phyloP scores from a whole-genome alignment of 2,329 filamentous ascomycete species.

The Botrytis fragariae region DNA sequence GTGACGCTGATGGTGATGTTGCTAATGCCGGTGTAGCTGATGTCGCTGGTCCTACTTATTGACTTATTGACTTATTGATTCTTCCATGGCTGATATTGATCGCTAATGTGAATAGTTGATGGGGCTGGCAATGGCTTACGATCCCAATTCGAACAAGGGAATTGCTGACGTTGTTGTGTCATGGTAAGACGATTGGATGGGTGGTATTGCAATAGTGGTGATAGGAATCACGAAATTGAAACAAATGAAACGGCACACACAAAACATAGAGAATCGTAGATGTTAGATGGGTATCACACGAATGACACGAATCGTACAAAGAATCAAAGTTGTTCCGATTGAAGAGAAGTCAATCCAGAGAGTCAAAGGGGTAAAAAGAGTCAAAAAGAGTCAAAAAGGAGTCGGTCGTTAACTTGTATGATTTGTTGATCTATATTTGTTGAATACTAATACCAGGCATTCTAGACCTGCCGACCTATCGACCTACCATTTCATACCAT shows the following conservation, averaged over 20 bases:
- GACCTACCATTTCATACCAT: background rate
- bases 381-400: background rate
- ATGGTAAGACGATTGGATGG: background rate
- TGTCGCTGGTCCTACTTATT: background rate
- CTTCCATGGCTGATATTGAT: background rate
- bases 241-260: conserved; percentile 7
- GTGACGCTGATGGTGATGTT: background rate
- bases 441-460: background rate
- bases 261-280: background rate
- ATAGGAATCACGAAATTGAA: conserved; percentile 1
- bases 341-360: background rate
- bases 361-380: background rate
- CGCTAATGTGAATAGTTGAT: background rate
- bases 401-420: no score
- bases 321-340: background rate
- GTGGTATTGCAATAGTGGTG: background rate
- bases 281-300: background rate
- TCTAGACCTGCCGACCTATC: background rate
- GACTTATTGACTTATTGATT: background rate
- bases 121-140: background rate
- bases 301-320: background rate
- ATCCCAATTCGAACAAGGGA: background rate
- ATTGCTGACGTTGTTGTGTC: conserved; percentile 1
- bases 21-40: background rate
- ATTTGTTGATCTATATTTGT: background rate